Percentiles rank a stretch among this genome's conserved stretches.
These are phyloP conservation scores for Isatis lusitanica DNA, from an alignment of 441 rosid genomes.

Conservation along the genomic window DNA sequence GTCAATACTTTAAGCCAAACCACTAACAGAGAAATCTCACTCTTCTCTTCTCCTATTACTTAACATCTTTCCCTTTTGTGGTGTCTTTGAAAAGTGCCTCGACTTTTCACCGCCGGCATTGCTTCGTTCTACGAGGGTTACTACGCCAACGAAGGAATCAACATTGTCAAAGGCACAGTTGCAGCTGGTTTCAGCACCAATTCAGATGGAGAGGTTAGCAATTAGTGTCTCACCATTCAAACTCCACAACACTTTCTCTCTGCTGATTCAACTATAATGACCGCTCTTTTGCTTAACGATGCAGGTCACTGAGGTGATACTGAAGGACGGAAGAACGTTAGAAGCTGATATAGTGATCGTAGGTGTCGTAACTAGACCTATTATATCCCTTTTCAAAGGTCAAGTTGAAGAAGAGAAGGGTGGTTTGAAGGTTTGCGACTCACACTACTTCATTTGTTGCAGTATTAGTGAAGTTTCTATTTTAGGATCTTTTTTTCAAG, in stretches of 20 bases:
- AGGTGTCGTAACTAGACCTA: slow-evolving; percentile 87
- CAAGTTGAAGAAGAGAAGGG: slow-evolving; percentile 86
- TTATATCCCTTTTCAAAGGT: slow-evolving; percentile 68
- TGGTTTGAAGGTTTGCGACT: slow-evolving; percentile 69
- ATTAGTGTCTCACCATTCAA: neutral
- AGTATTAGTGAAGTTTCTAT: neutral
- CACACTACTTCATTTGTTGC: neutral
- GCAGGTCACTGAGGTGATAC: slow-evolving; percentile 54
- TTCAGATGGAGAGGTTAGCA: slow-evolving; percentile 75
- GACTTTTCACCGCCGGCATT: slow-evolving; percentile 86
- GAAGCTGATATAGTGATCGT: slow-evolving; percentile 88
- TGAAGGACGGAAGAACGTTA: slow-evolving; percentile 79
- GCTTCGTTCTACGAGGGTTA: slow-evolving; percentile 91
- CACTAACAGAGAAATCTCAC: neutral
- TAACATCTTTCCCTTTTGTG: neutral
- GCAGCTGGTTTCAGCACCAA: slow-evolving; percentile 81
- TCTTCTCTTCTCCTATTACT: neutral
- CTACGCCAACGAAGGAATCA: slow-evolving; percentile 74
- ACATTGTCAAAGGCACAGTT: slow-evolving; percentile 87
- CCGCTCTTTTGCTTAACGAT: neutral
- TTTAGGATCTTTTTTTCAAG: slow-evolving; percentile 41
- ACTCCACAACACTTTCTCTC: neutral
- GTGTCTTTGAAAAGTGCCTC: slow-evolving; percentile 63
- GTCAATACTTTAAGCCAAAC: slow-evolving; percentile 34
- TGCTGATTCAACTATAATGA: neutral